Percentiles rank a stretch among this genome's conserved stretches.
These are phyloP conservation scores for Aaosphaeria pasadenensis DNA, from an alignment of 2,329 filamentous ascomycete genomes.

Conservation along the genomic window DNA sequence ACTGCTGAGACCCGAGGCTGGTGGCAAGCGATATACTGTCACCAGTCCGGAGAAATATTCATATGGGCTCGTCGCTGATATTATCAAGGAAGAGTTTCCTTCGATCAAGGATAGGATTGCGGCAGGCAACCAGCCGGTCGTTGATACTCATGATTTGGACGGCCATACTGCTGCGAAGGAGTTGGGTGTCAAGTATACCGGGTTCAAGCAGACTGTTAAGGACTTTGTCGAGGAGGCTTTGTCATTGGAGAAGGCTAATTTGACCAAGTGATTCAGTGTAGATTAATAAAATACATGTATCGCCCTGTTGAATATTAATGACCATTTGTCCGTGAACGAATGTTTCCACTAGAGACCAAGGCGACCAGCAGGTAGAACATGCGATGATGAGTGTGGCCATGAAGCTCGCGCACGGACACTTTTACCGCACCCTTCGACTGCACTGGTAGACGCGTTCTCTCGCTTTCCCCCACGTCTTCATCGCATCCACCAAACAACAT, in stretches of 20 bases:
- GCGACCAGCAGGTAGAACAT: no score
- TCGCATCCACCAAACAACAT: not conserved
- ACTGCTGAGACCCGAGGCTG: constrained; percentile 34
- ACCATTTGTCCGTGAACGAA: no score
- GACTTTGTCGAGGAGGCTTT: constrained; percentile 30
- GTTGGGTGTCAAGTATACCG: constrained; percentile 38
- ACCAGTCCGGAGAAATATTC: constrained; percentile 46
- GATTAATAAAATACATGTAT: no score
- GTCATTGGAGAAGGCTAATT: constrained; percentile 14
- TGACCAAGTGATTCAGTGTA: no score
- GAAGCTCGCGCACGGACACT: no score
- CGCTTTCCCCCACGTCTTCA: not conserved
- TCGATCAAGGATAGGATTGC: constrained; percentile 33
- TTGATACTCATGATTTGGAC: constrained; percentile 44
- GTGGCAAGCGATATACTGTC: constrained; percentile 41
- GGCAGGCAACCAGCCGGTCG: constrained; percentile 28
- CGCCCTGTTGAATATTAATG: no score
- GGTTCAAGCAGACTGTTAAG: constrained; percentile 36
- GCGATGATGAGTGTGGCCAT: no score
- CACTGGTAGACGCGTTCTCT: no score
- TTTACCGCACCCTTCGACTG: no score
- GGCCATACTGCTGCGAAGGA: constrained; percentile 40
- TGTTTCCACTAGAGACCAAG: no score
- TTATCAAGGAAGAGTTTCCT: constrained; percentile 42
- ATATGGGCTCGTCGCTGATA: constrained; percentile 44